A percentile compares a stretch with the other conserved stretches of the same genome.
These are phyloP conservation scores for Gypsophila paniculata DNA, from an alignment of 179 eudicot genomes.

Conservation along the genomic window DNA sequence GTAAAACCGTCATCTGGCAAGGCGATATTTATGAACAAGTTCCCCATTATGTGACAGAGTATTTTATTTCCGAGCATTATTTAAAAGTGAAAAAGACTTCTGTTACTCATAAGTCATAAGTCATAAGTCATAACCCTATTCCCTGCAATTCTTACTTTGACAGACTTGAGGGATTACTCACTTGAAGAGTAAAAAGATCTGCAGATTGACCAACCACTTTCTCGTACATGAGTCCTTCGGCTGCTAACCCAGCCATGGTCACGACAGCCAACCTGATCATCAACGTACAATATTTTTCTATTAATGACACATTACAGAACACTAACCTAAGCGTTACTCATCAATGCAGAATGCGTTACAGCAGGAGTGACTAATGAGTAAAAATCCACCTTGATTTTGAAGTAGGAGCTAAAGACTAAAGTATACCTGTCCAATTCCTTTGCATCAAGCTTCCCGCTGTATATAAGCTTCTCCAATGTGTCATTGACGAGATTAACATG, in stretches of 20 bases:
- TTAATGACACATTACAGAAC: background rate
- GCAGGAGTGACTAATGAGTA: no score
- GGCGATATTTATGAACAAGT: no score
- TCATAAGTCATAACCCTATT: background rate
- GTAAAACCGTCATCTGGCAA: no score
- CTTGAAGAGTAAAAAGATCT: conserved; percentile 94
- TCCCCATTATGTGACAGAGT: no score
- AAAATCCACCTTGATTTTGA: no score
- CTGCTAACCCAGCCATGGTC: conserved; percentile 96
- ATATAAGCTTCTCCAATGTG: conserved; percentile 76
- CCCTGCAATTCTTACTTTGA: background rate
- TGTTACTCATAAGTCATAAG: no score
- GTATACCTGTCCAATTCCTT: conserved; percentile 82
- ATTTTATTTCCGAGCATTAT: no score
- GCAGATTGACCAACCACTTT: conserved; percentile 97
- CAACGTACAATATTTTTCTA: background rate
- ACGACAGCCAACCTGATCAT: conserved; percentile 76
- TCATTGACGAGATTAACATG: conserved; percentile 83
- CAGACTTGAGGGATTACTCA: conserved; percentile 16
- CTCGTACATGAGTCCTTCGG: conserved; percentile 85
- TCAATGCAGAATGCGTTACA: no score
- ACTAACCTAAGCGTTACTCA: no score
- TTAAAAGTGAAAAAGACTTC: no score
- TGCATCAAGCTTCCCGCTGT: conserved; percentile 89
- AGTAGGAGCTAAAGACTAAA: background rate